Conservation (phyloP, 177 flowering plant genomes). For the Telopea speciosissima region DNA sequence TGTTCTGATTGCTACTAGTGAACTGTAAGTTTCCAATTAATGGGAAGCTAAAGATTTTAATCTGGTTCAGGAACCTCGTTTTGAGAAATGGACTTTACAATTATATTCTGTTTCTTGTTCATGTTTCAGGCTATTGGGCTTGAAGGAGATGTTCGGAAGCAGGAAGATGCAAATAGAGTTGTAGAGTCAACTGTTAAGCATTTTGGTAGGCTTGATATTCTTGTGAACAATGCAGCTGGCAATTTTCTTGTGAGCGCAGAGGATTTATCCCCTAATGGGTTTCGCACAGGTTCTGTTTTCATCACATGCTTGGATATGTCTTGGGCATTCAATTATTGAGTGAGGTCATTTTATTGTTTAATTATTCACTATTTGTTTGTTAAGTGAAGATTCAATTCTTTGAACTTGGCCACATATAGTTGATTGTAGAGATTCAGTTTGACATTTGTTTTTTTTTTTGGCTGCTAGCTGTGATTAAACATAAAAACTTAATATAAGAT, state of each 20-base stretch:
- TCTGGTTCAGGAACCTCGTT: not conserved
- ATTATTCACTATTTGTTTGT: not conserved
- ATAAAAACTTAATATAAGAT: not conserved
- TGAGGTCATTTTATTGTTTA: not conserved
- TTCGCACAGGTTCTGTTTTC: constrained; percentile 43
- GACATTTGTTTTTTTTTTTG: too few species aligned
- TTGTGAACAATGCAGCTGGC: constrained; percentile 68
- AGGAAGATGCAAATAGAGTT: constrained; percentile 52
- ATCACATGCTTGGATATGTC: not conserved
- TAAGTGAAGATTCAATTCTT: not conserved
- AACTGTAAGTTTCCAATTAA: too few species aligned
- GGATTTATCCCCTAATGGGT: constrained; percentile 67
- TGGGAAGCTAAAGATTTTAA: too few species aligned
- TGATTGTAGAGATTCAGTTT: too few species aligned
- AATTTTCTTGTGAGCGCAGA: constrained; percentile 59
- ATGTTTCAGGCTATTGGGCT: constrained; percentile 2
- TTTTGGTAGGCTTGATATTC: constrained; percentile 58
- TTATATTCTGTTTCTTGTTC: not conserved
- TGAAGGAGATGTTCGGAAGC: constrained; percentile 45
- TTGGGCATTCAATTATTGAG: not conserved
- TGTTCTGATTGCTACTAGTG: not conserved
- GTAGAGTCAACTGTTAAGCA: constrained; percentile 51
- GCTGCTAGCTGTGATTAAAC: not conserved
- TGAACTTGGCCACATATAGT: not conserved
- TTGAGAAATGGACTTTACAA: not conserved